Conservation (phyloP, 495 filamentous ascomycete genomes). For the Articulospora tetracladia region DNA sequence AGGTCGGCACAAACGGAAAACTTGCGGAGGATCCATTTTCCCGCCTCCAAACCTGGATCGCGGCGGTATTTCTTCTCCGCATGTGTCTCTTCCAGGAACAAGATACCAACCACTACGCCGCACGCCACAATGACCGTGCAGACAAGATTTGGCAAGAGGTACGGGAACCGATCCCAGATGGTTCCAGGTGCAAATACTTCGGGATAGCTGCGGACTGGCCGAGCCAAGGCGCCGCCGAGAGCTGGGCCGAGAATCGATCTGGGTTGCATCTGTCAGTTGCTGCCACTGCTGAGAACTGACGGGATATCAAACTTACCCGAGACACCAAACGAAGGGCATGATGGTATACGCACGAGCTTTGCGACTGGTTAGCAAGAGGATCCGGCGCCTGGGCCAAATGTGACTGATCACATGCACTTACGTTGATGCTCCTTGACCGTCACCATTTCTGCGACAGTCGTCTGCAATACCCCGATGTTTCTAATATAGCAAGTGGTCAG, state of each 20-base stretch:
- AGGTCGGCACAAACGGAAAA: slow-evolving; percentile 13
- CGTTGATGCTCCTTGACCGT: slow-evolving; percentile 88
- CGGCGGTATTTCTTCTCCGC: slow-evolving; percentile 71
- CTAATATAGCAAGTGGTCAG: slow-evolving; percentile 17
- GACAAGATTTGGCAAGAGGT: slow-evolving; percentile 90
- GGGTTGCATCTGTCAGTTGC: background rate
- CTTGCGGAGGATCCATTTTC: slow-evolving; percentile 61
- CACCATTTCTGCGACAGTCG: slow-evolving; percentile 89
- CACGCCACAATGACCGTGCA: slow-evolving; percentile 74
- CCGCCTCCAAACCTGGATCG: slow-evolving; percentile 73
- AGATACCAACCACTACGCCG: slow-evolving; percentile 75
- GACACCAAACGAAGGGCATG: slow-evolving; percentile 97
- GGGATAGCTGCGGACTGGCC: slow-evolving; percentile 83
- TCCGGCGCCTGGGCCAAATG: background rate
- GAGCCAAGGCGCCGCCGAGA: slow-evolving; percentile 84
- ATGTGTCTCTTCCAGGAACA: slow-evolving; percentile 96
- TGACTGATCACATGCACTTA: slow-evolving; percentile 37
- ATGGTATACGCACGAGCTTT: slow-evolving; percentile 86
- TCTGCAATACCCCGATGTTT: slow-evolving; percentile 67
- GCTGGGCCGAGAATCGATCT: slow-evolving; percentile 82
- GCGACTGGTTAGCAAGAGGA: slow-evolving; percentile 9
- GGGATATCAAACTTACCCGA: slow-evolving; percentile 55
- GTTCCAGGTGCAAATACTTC: slow-evolving; percentile 64
- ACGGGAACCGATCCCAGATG: slow-evolving; percentile 82
- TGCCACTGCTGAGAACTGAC: slow-evolving; percentile 1